phyloP scores from a whole-genome alignment of 2,329 filamentous ascomycete genomes.

The Erysiphe pulchra region DNA sequence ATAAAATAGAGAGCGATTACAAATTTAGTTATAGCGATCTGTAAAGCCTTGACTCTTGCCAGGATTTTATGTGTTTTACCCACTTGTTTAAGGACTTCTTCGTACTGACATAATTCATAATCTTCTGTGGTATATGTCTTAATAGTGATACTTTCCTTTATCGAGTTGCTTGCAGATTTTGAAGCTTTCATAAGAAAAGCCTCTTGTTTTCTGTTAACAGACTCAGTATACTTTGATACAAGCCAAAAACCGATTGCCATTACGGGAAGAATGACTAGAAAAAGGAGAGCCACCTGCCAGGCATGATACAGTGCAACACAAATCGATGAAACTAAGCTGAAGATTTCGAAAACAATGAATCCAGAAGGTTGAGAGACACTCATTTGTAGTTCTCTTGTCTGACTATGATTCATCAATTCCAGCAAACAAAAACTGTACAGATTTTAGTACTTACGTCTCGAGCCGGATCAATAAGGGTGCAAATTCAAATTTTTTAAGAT shows the following conservation, averaged over 20 bases:
- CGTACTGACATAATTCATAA: constrained; percentile 42
- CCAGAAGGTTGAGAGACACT: constrained; percentile 62
- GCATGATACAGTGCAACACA: constrained; percentile 52
- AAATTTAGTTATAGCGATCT: constrained; percentile 48
- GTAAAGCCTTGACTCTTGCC: constrained; percentile 39
- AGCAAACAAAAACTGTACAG: no score
- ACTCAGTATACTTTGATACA: constrained; percentile 33
- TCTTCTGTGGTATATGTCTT: constrained; percentile 62
- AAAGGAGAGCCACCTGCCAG: constrained; percentile 62
- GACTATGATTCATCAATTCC: constrained; percentile 22
- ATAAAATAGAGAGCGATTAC: constrained; percentile 61
- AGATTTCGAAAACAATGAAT: constrained; percentile 33
- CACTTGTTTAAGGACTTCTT: constrained; percentile 26
- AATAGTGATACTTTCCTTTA: constrained; percentile 57
- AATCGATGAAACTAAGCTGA: constrained; percentile 40
- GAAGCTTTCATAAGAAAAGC: constrained; percentile 40
- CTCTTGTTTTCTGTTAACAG: constrained; percentile 44
- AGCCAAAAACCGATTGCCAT: constrained; percentile 32
- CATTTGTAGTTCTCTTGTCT: constrained; percentile 58
- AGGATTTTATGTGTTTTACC: constrained; percentile 39
- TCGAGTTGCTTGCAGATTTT: constrained; percentile 42
- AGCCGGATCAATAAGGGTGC: constrained; percentile 44
- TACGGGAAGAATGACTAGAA: constrained; percentile 46
- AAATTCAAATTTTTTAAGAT: constrained; percentile 43
- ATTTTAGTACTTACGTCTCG: constrained; percentile 44